Conservation (phyloP, 108 stramenopile genomes). For the Epipyxis sp. region DNA sequence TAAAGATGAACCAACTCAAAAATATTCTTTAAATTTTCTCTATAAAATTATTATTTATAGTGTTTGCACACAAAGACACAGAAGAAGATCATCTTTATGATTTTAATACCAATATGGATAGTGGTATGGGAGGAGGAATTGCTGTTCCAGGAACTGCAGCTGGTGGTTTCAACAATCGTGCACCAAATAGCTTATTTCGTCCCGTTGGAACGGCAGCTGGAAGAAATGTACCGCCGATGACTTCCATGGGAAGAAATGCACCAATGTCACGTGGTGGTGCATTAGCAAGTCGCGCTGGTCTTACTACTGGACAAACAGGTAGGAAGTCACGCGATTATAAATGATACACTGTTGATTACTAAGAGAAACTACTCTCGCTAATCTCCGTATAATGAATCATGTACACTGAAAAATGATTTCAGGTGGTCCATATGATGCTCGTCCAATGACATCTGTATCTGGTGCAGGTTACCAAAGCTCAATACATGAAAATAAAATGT, state of each 20-base stretch:
- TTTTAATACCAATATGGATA: conserved; percentile 17
- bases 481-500: conserved; percentile 21
- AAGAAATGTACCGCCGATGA: not conserved
- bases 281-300: conserved; percentile 4
- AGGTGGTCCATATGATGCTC: conserved; percentile 44
- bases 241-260: conserved; percentile 4
- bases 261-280: conserved; percentile 13
- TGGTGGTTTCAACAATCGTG: not conserved
- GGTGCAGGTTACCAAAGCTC: conserved; percentile 60
- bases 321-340: too few species aligned
- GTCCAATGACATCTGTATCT: conserved; percentile 63
- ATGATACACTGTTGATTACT: too few species aligned
- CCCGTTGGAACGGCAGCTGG: not conserved
- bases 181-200: not conserved
- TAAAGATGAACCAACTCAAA: too few species aligned
- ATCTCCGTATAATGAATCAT: too few species aligned
- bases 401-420: not conserved
- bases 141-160: conserved; percentile 5
- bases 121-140: not conserved
- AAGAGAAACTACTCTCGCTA: too few species aligned
- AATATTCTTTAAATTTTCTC: not conserved
- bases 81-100: conserved; percentile 34
- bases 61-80: too few species aligned
- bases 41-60: not conserved
- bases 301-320: conserved; percentile 7